Evolutionary conservation across 1,139 yeast genomes (phyloP).

Genomic region (Yamadazyma atlantica): DNA sequence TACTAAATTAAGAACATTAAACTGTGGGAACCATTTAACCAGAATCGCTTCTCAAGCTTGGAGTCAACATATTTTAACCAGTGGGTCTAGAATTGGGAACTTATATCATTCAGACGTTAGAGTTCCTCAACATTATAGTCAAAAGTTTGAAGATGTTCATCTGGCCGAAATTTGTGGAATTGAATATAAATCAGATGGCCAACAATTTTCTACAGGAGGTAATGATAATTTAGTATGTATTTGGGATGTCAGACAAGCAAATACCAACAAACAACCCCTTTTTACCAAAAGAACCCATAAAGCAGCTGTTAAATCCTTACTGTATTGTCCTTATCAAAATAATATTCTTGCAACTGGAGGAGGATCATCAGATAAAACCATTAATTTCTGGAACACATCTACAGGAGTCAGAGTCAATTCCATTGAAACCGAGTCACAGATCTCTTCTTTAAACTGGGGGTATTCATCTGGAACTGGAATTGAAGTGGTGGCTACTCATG

Average conservation of each 20-base stretch:
- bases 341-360: conserved; percentile 94
- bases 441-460: conserved; percentile 92
- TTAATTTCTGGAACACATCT: conserved; percentile 94
- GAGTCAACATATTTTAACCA: conserved; percentile 77
- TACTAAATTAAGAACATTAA: conserved; percentile 74
- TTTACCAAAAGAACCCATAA: conserved; percentile 78
- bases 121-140: conserved; percentile 71
- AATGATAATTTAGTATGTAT: conserved; percentile 91
- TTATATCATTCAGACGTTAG: conserved; percentile 94
- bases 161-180: conserved; percentile 92
- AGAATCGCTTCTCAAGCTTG: conserved; percentile 86
- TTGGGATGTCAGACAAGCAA: conserved; percentile 84
- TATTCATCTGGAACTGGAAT: conserved; percentile 66
- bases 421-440: conserved; percentile 91
- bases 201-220: conserved; percentile 89
- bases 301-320: conserved; percentile 94
- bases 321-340: conserved; percentile 91
- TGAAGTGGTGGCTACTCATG: conserved; percentile 93
- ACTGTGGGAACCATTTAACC: conserved; percentile 57
- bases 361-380: conserved; percentile 85
- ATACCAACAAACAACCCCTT: conserved; percentile 50
- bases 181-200: conserved; percentile 82
- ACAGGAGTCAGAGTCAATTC: conserved; percentile 87
- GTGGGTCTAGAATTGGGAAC: conserved; percentile 83
- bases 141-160: conserved; percentile 54